Evolutionary conservation across 192 early-diverging fungal species (phyloP), one percentile per base, ranked within the genome.

Genomic region (Backusella mclennaniae): DNA sequence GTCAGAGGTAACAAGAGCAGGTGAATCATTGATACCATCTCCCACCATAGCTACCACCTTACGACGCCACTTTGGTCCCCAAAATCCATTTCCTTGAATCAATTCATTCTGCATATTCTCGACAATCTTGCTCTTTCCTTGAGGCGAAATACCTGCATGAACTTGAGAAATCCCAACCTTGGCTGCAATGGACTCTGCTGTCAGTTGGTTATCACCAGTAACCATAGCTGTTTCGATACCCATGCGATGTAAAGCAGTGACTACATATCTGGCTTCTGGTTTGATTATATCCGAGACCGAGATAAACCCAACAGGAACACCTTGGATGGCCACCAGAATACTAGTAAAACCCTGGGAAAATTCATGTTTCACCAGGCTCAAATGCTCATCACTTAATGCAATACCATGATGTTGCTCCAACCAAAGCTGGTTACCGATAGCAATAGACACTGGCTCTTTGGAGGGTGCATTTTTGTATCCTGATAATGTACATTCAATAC

Each of bases 21-120:
- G 95, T 17, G 95, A 94, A 73, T 99, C 97, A 73, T 99, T 99
- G 80, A 97, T 91, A 44, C 97, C 97, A 79, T 99, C 97, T 14
- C 97, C 97, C 3, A 97, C 92, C 94, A 99, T 96, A 12, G 96
- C 96, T 0, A 96, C 92, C 5, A 72, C 71, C 35, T 52, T 36
- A 6, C 29, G 72, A 7, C 21, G 15, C 56, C 31, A 36, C 14
- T 19, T 29, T 6, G 36, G 19, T 44, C 49, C 71, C 17, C 23
- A 80, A 36, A 2, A 3, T 2, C 8, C 26, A 36, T 21, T 56
- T 26, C 69, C 66, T 33, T 2, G 31, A 42, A 63, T 73, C 6
- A 41, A 35, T 63, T 67, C 36, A 35, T 70, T n/a, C 73, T 97
- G 95, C 85, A 98, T 78, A 19, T 80, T 77, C 68, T 85, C 80